Base-by-base conservation (phyloP, 75 land plant species). In the Pinus tabuliformis region DNA sequence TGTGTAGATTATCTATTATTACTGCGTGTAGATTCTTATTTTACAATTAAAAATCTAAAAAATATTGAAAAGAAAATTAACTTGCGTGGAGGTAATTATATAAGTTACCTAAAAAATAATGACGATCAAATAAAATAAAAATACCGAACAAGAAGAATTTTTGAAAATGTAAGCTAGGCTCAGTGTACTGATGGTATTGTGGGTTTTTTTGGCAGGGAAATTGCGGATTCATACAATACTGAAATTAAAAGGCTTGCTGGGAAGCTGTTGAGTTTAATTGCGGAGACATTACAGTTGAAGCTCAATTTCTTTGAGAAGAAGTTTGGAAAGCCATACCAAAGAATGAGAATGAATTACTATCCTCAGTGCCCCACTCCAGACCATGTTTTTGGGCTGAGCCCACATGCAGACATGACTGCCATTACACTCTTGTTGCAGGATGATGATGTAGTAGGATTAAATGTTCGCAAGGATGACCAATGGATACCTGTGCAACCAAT, bases 341-440 rank as follows among this genome's bases (percentile, higher is more conserved):
- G 37, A 5, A 73, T 80, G 33, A 77, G 91, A 71, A 77, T 86
- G 61, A 90, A 88, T 63, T 88, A 26, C 26, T 26, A 80, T 71
- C 76, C 85, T 3, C 58, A 61, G 1, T 84, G 83, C 68, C 74
- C 54, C 3, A 61, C 56, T 57, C 83, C 87, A 49, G 92, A 88
- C 30, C 73, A 52, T 45, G 87, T 87, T 3, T 80, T 85, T 37
- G 89, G 81, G 16, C 37, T 85, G 3, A 80, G 80, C 57, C 52
- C 86, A 3, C 89, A 87, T 72, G 62, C 87, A 54, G 87, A 87
- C 54, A 61, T 63, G 64, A 24, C 78, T 3, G 83, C 60, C 3
- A 26, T 79, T 73, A 79, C 90, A 3, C 57, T 80, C 33, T 22
- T 89, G 28, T 56, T 84, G 54, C 83, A 81, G 57, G 83, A 87